Percentiles rank a stretch among this genome's conserved stretches.
phyloP scores from a whole-genome alignment of 371 early-diverging fungal species.

The Catenaria anguillulae region DNA sequence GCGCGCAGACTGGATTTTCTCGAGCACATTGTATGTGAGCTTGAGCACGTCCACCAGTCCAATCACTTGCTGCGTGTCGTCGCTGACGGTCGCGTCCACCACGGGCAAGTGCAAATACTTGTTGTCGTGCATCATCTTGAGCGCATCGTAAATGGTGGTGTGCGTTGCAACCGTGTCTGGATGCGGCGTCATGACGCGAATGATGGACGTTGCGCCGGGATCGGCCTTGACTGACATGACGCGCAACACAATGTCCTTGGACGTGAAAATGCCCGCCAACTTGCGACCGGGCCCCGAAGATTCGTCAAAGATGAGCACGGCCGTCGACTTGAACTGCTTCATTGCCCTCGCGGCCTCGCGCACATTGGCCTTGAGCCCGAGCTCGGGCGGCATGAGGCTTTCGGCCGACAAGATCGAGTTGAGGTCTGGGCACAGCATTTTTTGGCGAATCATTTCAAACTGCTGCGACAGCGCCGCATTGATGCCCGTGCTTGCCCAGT shows the following conservation, averaged over 20 bases:
- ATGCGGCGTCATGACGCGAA: slow-evolving; percentile 96
- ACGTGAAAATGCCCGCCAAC: slow-evolving; percentile 49
- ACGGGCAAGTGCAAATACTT: slow-evolving; percentile 92
- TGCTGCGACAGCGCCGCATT: slow-evolving; percentile 43
- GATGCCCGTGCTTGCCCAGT: slow-evolving; percentile 42
- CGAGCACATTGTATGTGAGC: slow-evolving; percentile 60
- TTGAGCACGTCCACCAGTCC: slow-evolving; percentile 87
- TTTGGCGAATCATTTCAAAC: slow-evolving; percentile 52
- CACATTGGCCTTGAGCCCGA: slow-evolving; percentile 63
- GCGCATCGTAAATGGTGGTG: slow-evolving; percentile 78
- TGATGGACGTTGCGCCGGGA: slow-evolving; percentile 77
- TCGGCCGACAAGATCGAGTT: slow-evolving; percentile 47
- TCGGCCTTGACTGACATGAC: slow-evolving; percentile 87
- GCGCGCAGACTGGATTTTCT: slow-evolving; percentile 20
- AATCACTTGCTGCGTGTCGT: too few species aligned
- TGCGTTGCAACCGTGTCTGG: slow-evolving; percentile 79
- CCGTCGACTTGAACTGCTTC: slow-evolving; percentile 73
- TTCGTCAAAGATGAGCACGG: slow-evolving; percentile 74
- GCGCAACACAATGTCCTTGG: slow-evolving; percentile 79
- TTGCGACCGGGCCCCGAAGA: too few species aligned
- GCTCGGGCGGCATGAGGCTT: slow-evolving; percentile 42
- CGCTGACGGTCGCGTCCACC: slow-evolving; percentile 46
- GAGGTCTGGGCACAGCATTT: slow-evolving; percentile 76
- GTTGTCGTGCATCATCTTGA: slow-evolving; percentile 84
- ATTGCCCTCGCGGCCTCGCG: slow-evolving; percentile 76